These are phyloP conservation scores for Begonia peltatifolia DNA, from an alignment of 306 rosid species.

Conservation along the genomic window DNA sequence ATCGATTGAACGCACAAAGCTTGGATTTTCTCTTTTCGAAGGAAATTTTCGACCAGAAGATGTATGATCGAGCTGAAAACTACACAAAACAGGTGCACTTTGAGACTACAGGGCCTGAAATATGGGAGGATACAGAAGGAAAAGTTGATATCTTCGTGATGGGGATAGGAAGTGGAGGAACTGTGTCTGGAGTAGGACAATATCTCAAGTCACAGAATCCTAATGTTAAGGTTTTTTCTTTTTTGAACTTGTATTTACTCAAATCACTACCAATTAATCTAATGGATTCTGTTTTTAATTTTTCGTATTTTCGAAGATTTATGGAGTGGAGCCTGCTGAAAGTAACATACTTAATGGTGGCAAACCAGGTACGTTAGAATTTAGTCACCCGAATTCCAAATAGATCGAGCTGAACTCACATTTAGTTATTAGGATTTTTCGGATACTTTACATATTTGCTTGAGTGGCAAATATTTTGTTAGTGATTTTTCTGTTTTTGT, in stretches of 20 bases:
- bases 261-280: not conserved
- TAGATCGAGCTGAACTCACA: no score
- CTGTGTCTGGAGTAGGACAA: slow-evolving; percentile 91
- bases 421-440: no score
- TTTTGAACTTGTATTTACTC: not conserved
- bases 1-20: not conserved
- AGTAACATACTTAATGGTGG: slow-evolving; percentile 83
- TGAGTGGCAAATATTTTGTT: no score
- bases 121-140: slow-evolving; percentile 94
- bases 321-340: slow-evolving; percentile 92
- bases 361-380: slow-evolving; percentile 57
- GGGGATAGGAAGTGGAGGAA: slow-evolving; percentile 99
- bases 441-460: no score
- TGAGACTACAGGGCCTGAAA: slow-evolving; percentile 97
- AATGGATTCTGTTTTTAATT: slow-evolving; percentile 7
- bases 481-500: no score
- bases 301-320: slow-evolving; percentile 23
- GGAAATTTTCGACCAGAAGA: no score
- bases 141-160: slow-evolving; percentile 89
- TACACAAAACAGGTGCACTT: slow-evolving; percentile 55
- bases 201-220: slow-evolving; percentile 85
- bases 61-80: slow-evolving; percentile 5
- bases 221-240: slow-evolving; percentile 46
- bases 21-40: no score
- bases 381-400: not conserved